Evolutionary conservation across 2,329 filamentous ascomycete species (phyloP).

Genomic region (Microdochium bolleyi): DNA sequence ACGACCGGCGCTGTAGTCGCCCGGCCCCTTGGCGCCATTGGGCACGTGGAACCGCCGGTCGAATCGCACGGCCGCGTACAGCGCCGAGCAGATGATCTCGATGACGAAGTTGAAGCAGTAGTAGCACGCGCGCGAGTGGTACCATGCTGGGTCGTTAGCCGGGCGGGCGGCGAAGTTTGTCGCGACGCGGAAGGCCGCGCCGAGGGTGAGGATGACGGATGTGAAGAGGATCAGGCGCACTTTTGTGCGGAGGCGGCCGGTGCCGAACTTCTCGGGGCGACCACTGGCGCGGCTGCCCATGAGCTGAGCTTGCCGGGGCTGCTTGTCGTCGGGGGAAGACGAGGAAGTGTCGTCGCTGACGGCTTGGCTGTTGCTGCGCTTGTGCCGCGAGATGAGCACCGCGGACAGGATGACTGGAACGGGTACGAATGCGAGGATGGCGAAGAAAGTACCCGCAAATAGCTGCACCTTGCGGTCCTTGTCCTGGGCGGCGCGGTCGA

Average conservation of each 20-base stretch:
- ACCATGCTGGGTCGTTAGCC: constrained; percentile 41
- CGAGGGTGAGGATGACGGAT: constrained; percentile 42
- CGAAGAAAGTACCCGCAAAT: constrained; percentile 15
- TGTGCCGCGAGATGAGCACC: neutral
- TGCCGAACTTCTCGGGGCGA: constrained; percentile 41
- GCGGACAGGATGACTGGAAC: neutral
- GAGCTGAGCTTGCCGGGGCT: neutral
- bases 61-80: constrained; percentile 17
- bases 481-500: constrained; percentile 9
- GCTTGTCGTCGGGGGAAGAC: neutral
- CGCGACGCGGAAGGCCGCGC: constrained; percentile 48
- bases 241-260: constrained; percentile 46
- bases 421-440: constrained; percentile 18
- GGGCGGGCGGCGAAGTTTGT: constrained; percentile 35
- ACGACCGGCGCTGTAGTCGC: constrained; percentile 9
- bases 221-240: constrained; percentile 40
- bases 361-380: neutral
- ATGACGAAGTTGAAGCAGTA: constrained; percentile 57
- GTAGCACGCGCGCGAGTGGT: constrained; percentile 50
- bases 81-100: constrained; percentile 30
- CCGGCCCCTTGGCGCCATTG: constrained; percentile 16
- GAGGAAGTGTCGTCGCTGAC: neutral
- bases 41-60: constrained; percentile 21
- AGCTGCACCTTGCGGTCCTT: constrained; percentile 17
- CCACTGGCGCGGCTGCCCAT: neutral